Conservation (phyloP, 805 yeast species). For the Yamadazyma tumulicola region DNA sequence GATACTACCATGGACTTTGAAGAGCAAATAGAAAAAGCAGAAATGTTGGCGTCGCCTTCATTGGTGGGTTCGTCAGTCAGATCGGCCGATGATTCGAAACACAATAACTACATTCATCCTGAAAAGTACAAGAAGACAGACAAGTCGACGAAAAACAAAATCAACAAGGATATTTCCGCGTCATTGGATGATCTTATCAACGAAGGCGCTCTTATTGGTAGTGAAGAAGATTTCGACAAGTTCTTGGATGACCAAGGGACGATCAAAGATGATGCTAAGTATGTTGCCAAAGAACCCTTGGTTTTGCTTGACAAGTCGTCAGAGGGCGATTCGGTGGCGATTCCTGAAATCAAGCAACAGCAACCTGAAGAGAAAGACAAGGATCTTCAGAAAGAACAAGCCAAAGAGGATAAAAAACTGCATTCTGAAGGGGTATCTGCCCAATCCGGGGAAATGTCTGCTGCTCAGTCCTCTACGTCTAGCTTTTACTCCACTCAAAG, state of each 20-base stretch:
- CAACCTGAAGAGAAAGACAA: constrained; percentile 1
- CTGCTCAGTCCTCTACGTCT: background rate
- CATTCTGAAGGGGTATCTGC: background rate
- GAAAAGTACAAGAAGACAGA: constrained; percentile 33
- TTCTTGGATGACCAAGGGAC: constrained; percentile 53
- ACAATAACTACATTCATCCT: constrained; percentile 44
- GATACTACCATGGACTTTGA: constrained; percentile 59
- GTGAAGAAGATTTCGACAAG: constrained; percentile 51
- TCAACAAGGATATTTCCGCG: constrained; percentile 39
- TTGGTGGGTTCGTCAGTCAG: constrained; percentile 51
- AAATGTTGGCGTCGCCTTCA: constrained; percentile 46
- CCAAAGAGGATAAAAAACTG: background rate
- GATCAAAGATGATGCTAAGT: constrained; percentile 46
- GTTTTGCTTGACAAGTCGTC: background rate
- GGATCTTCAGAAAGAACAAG: background rate
- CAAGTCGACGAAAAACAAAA: constrained; percentile 11
- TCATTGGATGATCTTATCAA: constrained; percentile 48
- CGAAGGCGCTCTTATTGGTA: constrained; percentile 44
- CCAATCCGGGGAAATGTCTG: background rate
- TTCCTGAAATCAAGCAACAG: background rate
- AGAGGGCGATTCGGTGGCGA: too few relatives aligned
- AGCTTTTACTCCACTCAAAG: constrained; percentile 10
- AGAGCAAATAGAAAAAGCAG: constrained; percentile 51
- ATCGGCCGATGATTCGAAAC: constrained; percentile 44
- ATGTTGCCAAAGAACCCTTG: constrained; percentile 8